A percentile compares a stretch with the other conserved stretches of the same genome.
These are phyloP conservation scores for Colletotrichum musae DNA, from an alignment of 2,329 filamentous ascomycete genomes.

Conservation along the genomic window DNA sequence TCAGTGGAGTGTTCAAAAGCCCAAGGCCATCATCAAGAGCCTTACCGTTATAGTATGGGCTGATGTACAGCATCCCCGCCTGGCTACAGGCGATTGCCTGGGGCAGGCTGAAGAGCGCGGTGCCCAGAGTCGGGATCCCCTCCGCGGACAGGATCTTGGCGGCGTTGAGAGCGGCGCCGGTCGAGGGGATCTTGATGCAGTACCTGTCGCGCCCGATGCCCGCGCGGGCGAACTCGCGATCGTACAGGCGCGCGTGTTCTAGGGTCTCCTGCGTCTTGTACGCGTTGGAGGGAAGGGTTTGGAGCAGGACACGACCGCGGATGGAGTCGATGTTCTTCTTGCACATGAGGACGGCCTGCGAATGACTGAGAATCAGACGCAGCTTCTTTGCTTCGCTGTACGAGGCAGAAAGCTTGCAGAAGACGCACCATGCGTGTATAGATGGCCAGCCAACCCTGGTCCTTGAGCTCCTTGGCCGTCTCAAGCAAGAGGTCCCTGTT, in stretches of 20 bases:
- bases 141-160: slow-evolving; percentile 58
- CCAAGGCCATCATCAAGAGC: not conserved
- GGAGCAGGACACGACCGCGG: slow-evolving; percentile 63
- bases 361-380: too few relatives aligned
- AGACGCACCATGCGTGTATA: slow-evolving; percentile 59
- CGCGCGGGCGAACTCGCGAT: slow-evolving; percentile 59
- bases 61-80: slow-evolving; percentile 62
- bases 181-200: slow-evolving; percentile 67
- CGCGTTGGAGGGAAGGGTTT: slow-evolving; percentile 61
- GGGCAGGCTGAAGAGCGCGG: slow-evolving; percentile 61
- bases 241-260: slow-evolving; percentile 62
- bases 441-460: slow-evolving; percentile 62
- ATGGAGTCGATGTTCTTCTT: slow-evolving; percentile 62
- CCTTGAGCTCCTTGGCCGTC: slow-evolving; percentile 59
- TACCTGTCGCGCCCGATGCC: slow-evolving; percentile 62
- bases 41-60: slow-evolving; percentile 64
- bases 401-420: too few relatives aligned
- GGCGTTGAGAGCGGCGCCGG: slow-evolving; percentile 62
- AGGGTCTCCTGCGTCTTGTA: slow-evolving; percentile 61
- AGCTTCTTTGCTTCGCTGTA: too few relatives aligned
- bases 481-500: slow-evolving; percentile 59
- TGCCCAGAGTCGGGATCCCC: slow-evolving; percentile 63
- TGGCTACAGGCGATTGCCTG: slow-evolving; percentile 66
- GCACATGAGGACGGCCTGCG: slow-evolving; percentile 60
- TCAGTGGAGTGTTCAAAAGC: slow-evolving; percentile 7